A percentile compares a stretch with the other conserved stretches of the same genome.
phyloP scores from a whole-genome alignment of 352 stramenopile species.

The Phytophthora sp. region DNA sequence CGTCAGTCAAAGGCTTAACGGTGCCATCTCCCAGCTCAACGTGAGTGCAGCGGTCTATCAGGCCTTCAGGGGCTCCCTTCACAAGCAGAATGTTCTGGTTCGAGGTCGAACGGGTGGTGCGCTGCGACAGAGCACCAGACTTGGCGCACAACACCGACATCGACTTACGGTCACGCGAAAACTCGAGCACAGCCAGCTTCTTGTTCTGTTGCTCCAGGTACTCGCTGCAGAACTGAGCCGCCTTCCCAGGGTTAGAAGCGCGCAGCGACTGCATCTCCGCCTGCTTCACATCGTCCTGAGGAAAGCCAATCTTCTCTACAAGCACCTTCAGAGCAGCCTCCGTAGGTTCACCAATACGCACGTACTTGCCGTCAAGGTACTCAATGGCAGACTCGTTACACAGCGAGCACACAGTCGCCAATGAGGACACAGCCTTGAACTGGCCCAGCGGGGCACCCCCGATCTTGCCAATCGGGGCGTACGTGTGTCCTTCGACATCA shows the following conservation, averaged over 20 bases:
- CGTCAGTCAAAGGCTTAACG: slow-evolving; percentile 92
- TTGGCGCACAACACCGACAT: slow-evolving; percentile 96
- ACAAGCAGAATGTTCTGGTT: slow-evolving; percentile 96
- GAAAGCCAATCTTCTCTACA: slow-evolving; percentile 94
- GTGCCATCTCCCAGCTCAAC: slow-evolving; percentile 94
- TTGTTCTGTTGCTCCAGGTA: slow-evolving; percentile 83
- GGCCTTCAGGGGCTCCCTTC: slow-evolving; percentile 98
- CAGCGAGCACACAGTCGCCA: slow-evolving; percentile 92
- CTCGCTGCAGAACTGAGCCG: slow-evolving; percentile 87
- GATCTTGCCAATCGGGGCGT: slow-evolving; percentile 89
- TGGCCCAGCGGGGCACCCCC: slow-evolving; percentile 52
- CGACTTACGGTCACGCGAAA: slow-evolving; percentile 97
- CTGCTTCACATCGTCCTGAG: slow-evolving; percentile 65
- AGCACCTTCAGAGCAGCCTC: slow-evolving; percentile 97
- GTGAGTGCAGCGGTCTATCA: slow-evolving; percentile 96
- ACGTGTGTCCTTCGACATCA: slow-evolving; percentile 94
- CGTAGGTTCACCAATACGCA: slow-evolving; percentile 95
- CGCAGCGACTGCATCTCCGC: slow-evolving; percentile 66
- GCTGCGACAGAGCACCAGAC: slow-evolving; percentile 35
- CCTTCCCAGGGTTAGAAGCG: slow-evolving; percentile 65
- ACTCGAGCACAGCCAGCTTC: slow-evolving; percentile 95
- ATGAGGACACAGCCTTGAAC: slow-evolving; percentile 78
- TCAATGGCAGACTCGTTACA: slow-evolving; percentile 97
- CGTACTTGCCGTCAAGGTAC: slow-evolving; percentile 88
- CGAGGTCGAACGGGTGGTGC: slow-evolving; percentile 65